phyloP scores from a whole-genome alignment of 176 grass and related monocot genomes.

The Chloris gayana region DNA sequence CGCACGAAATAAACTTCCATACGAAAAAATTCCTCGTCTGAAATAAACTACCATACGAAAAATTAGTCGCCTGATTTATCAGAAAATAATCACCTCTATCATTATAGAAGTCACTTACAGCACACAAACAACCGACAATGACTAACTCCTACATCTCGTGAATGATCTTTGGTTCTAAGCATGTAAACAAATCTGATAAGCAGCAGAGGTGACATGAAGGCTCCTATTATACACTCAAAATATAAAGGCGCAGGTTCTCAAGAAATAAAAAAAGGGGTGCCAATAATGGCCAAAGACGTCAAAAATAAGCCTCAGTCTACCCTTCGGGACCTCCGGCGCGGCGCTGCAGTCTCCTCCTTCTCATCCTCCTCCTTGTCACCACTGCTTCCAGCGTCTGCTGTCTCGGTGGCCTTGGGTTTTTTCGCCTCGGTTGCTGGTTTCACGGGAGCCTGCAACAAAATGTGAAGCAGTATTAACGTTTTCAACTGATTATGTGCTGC shows the following conservation, averaged over 20 bases:
- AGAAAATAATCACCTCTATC: too few relatives aligned
- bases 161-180: slow-evolving; percentile 37
- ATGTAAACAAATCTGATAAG: slow-evolving; percentile 25
- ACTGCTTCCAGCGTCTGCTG: slow-evolving; percentile 53
- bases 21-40: too few relatives aligned
- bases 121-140: slow-evolving; percentile 19
- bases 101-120: slow-evolving; percentile 20
- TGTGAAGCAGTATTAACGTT: background rate
- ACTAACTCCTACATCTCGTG: slow-evolving; percentile 39
- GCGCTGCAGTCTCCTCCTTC: slow-evolving; percentile 52
- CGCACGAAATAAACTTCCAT: too few relatives aligned
- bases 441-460: slow-evolving; percentile 40
- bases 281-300: slow-evolving; percentile 16
- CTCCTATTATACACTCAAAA: slow-evolving; percentile 55
- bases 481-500: too few relatives aligned
- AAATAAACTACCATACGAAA: too few relatives aligned
- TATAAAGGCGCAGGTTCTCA: slow-evolving; percentile 15
- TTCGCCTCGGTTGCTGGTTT: slow-evolving; percentile 31
- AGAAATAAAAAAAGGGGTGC: slow-evolving; percentile 17
- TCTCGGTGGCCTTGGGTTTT: slow-evolving; percentile 22
- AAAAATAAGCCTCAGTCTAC: slow-evolving; percentile 42
- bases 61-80: background rate
- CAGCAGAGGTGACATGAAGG: slow-evolving; percentile 27
- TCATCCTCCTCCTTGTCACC: slow-evolving; percentile 65
- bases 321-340: slow-evolving; percentile 68